These are phyloP conservation scores for Incumbomyces lentus DNA, from an alignment of 2,329 filamentous ascomycete genomes.

Conservation along the genomic window DNA sequence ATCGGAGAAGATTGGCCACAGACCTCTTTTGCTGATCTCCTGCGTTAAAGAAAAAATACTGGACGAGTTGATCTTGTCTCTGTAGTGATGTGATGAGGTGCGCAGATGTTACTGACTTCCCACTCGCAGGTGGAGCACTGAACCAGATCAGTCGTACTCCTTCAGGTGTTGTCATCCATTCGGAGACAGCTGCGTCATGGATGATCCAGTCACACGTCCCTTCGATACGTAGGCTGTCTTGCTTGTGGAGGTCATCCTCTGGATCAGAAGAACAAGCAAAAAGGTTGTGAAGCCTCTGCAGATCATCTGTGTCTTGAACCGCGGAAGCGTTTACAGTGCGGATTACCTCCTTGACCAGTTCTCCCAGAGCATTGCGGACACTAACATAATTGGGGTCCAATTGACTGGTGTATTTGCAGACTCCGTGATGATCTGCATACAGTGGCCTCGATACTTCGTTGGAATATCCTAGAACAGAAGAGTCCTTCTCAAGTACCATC, in stretches of 20 bases:
- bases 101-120: slow-evolving; percentile 26
- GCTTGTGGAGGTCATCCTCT: slow-evolving; percentile 9
- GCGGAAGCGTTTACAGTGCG: not conserved
- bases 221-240: slow-evolving; percentile 7
- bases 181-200: not conserved
- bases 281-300: not conserved
- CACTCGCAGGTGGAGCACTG: slow-evolving; percentile 21
- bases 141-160: slow-evolving; percentile 25
- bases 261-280: slow-evolving; percentile 3
- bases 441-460: slow-evolving; percentile 31
- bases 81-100: slow-evolving; percentile 16
- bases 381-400: slow-evolving; percentile 22
- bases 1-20: slow-evolving; percentile 17
- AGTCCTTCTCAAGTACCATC: slow-evolving; percentile 29
- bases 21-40: slow-evolving; percentile 22
- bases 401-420: slow-evolving; percentile 24
- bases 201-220: slow-evolving; percentile 14
- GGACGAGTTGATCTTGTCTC: slow-evolving; percentile 11
- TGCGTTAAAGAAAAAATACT: slow-evolving; percentile 25
- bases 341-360: slow-evolving; percentile 8
- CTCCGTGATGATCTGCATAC: slow-evolving; percentile 25
- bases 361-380: slow-evolving; percentile 9
- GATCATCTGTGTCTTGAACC: not conserved
- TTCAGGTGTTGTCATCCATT: slow-evolving; percentile 8
- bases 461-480: slow-evolving; percentile 34